Evolutionary conservation across 257 asterid species (phyloP).

Genomic region (Misopates orontium): DNA sequence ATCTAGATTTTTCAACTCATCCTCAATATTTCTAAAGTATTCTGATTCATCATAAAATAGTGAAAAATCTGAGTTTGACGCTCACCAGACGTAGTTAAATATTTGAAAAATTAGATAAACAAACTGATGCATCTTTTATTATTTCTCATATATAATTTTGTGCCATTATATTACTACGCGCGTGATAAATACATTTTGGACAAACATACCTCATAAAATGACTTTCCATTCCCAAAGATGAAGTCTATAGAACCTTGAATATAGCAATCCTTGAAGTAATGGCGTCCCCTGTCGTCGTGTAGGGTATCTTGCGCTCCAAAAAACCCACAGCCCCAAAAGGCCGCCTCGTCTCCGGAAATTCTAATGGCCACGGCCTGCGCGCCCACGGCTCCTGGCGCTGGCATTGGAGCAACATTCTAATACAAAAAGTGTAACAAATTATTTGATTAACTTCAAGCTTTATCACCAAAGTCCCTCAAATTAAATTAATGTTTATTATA

Average conservation of each 20-base stretch:
- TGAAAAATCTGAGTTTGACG: too few relatives aligned
- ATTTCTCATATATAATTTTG: too few relatives aligned
- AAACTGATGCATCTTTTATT: too few relatives aligned
- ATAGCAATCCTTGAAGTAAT: conserved; percentile 85
- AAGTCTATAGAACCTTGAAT: conserved; percentile 96
- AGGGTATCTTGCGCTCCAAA: conserved; percentile 94
- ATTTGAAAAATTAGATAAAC: too few relatives aligned
- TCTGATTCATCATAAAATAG: too few relatives aligned
- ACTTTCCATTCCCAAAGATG: conserved; percentile 83
- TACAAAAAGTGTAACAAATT: neutral
- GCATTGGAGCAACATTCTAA: conserved; percentile 87
- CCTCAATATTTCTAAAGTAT: too few relatives aligned
- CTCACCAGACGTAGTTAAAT: too few relatives aligned
- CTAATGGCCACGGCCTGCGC: conserved; percentile 94
- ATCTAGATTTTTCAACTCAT: too few relatives aligned
- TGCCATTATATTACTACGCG: too few relatives aligned
- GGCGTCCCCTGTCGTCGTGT: conserved; percentile 93
- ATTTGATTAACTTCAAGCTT: too few relatives aligned
- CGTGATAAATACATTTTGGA: too few relatives aligned
- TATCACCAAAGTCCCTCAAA: neutral
- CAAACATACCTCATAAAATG: conserved; percentile 67
- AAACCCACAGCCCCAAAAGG: conserved; percentile 94
- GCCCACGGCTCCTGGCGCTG: conserved; percentile 74
- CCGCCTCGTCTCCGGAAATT: conserved; percentile 74
- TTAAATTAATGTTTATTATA: too few relatives aligned